Evolutionary conservation across 1,284 basidiomycete genomes (phyloP), one percentile per base, ranked within the genome.

Genomic region (Amylostereum chailletii): DNA sequence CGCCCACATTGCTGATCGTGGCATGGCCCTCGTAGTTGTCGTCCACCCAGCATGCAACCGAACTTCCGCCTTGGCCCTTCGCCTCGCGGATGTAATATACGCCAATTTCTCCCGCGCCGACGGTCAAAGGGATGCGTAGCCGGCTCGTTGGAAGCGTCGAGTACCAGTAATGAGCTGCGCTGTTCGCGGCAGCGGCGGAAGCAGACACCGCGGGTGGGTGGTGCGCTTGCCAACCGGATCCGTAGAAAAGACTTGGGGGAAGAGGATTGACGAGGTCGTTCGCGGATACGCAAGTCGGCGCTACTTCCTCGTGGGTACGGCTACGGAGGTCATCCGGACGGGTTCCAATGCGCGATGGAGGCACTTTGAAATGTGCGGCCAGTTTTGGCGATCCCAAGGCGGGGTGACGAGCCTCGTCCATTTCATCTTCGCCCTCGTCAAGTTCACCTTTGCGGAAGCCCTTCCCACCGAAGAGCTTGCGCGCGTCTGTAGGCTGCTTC

Each of bases 251-350:
- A 29, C 86, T 88, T 0, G 85, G 81, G 8, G 94, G 93, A 1
- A 97, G 74, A 2, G 94, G 94, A 69, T 95, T 95, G 63, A 96
- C 89, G 41, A 97, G 73, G 65, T 97, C 93, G 65, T 95, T 94
- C 27, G 94, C 94, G 19, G 83, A 86, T 0, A 90, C 91, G 66
- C 94, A 97, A 70, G 77, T 92, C 9, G 94, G 94, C 47, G 79
- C 75, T 47, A 94, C 79, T 65, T 96, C 94, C 60, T 89, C 79
- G 64, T 87, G 93, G n/a, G 72, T 65, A 2, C 74, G 64, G 6
- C 59, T 60, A 47, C 60, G 73, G 56, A 65, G 50, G 55, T 77
- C 73, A 38, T 70, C 71, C 0, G 90, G 88, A 6, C 81, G 79
- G 41, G 88, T 84, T 53, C 77, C 78, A 61, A 96, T 83, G 10